phyloP scores from a whole-genome alignment of 1,284 basidiomycete genomes.

The Papiliotrema fonsecae region DNA sequence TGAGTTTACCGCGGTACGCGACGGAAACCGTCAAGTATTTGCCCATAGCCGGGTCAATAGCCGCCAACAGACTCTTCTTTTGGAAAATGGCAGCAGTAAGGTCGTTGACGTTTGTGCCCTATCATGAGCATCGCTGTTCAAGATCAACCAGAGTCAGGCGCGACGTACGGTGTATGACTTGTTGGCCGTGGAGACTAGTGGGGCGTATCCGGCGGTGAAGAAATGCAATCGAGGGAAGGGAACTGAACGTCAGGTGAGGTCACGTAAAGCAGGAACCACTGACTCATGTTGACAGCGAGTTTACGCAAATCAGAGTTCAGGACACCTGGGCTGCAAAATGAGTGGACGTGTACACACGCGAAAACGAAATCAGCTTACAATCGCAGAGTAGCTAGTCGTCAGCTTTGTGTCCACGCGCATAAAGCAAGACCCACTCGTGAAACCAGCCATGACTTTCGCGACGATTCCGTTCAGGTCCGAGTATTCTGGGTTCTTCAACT shows the following conservation, averaged over 20 bases:
- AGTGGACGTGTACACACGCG: not conserved
- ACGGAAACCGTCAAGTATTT: conserved; percentile 46
- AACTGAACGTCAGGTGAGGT: conserved; percentile 43
- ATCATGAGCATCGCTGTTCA: not conserved
- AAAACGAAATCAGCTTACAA: conserved; percentile 19
- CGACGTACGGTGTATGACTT: conserved; percentile 55
- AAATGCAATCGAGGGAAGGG: conserved; percentile 92
- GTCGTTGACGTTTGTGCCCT: conserved; percentile 34
- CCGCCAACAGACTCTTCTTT: conserved; percentile 33
- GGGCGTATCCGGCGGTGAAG: conserved; percentile 82
- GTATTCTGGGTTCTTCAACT: conserved; percentile 67
- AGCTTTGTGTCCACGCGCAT: conserved; percentile 7
- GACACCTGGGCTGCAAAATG: conserved; percentile 68
- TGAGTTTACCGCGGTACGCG: conserved; percentile 41
- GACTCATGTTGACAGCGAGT: conserved; percentile 76
- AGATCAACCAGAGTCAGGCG: conserved; percentile 19
- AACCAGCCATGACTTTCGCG: conserved; percentile 48
- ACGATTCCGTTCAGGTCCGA: conserved; percentile 69
- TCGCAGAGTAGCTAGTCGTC: conserved; percentile 34
- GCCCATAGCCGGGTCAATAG: conserved; percentile 37
- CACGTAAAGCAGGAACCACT: not conserved
- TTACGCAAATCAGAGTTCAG: conserved; percentile 92
- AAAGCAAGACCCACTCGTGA: conserved; percentile 31
- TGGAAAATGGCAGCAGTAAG: conserved; percentile 41
- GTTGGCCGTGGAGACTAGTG: conserved; percentile 63